Evolutionary conservation across 495 filamentous ascomycete species (phyloP).

Genomic region (Immersiella caudata): DNA sequence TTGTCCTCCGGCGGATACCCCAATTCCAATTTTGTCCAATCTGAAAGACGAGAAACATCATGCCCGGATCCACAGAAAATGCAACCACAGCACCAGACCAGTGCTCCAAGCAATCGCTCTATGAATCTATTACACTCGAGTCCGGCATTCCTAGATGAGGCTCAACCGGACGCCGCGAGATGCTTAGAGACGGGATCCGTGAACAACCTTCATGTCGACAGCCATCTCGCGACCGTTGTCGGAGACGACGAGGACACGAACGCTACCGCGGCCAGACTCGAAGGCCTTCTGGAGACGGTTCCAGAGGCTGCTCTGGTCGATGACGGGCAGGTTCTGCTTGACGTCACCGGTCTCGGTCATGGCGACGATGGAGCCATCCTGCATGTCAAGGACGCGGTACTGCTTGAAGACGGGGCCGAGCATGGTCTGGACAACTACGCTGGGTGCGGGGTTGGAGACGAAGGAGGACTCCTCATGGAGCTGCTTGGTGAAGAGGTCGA

Average conservation of each 20-base stretch:
- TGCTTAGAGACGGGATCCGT: slow-evolving; percentile 62
- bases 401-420: slow-evolving; percentile 99
- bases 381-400: slow-evolving; percentile 98
- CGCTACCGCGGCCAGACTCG: slow-evolving; percentile 86
- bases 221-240: slow-evolving; percentile 93
- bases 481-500: slow-evolving; percentile 99
- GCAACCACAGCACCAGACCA: slow-evolving; percentile 18
- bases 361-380: slow-evolving; percentile 68
- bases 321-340: slow-evolving; percentile 92
- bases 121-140: slow-evolving; percentile 18
- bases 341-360: slow-evolving; percentile 78
- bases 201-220: slow-evolving; percentile 98
- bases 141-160: slow-evolving; percentile 2
- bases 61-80: slow-evolving; percentile 29
- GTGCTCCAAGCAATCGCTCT: slow-evolving; percentile 19
- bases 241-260: slow-evolving; percentile 93
- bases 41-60: slow-evolving; percentile 30
- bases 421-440: slow-evolving; percentile 98
- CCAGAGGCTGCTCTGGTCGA: slow-evolving; percentile 90
- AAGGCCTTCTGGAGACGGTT: slow-evolving; percentile 81
- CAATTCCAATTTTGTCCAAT: slow-evolving; percentile 34
- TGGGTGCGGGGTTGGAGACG: slow-evolving; percentile 93
- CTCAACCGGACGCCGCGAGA: background rate
- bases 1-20: slow-evolving; percentile 22
- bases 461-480: slow-evolving; percentile 98